Evolutionary conservation across 2,329 filamentous ascomycete species (phyloP).

Genomic region (Penicillium rolfsii): DNA sequence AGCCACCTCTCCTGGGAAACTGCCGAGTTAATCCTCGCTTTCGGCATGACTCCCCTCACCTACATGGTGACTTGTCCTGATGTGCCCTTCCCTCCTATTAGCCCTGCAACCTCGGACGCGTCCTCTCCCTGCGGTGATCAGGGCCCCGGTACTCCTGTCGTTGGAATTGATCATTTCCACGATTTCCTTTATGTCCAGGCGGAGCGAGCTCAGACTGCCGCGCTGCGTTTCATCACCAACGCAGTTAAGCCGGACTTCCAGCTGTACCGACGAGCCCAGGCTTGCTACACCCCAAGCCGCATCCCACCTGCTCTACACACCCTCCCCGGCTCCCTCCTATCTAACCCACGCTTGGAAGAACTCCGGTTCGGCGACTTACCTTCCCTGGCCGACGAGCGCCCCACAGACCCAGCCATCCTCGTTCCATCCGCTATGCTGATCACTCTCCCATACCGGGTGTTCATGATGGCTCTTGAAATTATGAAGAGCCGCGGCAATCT

Average conservation of each 20-base stretch:
- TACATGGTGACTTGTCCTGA: constrained; percentile 27
- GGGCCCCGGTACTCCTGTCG: not conserved
- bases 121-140: not conserved
- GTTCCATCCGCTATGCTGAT: constrained; percentile 35
- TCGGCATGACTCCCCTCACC: constrained; percentile 28
- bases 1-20: constrained; percentile 34
- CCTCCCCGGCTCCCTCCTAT: constrained; percentile 12
- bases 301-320: constrained; percentile 28
- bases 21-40: constrained; percentile 35
- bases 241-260: constrained; percentile 28
- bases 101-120: not conserved
- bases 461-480: constrained; percentile 26
- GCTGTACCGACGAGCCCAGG: constrained; percentile 32
- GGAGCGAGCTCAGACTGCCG: constrained; percentile 17
- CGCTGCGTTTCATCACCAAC: constrained; percentile 30
- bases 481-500: constrained; percentile 25
- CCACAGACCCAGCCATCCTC: constrained; percentile 19
- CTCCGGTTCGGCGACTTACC: constrained; percentile 30
- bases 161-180: constrained; percentile 1
- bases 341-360: constrained; percentile 25
- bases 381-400: constrained; percentile 17
- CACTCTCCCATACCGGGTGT: constrained; percentile 31
- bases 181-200: constrained; percentile 22
- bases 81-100: not conserved
- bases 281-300: constrained; percentile 29